Conservation (phyloP, 257 asterid genomes). For the Plectranthus barbatus region DNA sequence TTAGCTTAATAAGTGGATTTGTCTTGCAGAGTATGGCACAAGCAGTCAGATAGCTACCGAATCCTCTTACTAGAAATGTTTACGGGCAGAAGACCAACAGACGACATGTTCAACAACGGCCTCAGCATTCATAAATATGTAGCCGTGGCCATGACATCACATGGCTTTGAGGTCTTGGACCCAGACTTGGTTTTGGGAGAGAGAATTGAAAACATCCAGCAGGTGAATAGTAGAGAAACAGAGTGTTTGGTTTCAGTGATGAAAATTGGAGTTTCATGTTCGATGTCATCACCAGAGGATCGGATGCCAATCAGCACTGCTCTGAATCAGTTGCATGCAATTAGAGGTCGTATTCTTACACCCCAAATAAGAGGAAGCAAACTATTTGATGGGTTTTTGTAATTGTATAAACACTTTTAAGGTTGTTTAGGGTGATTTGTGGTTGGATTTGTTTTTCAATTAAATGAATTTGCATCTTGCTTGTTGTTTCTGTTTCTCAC, state of each 20-base stretch:
- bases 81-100: constrained; percentile 9
- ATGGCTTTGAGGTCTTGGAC: neutral
- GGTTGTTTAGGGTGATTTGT: too few species aligned
- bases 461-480: too few species aligned
- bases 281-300: neutral
- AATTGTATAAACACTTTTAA: too few species aligned
- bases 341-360: neutral
- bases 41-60: constrained; percentile 18
- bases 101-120: neutral
- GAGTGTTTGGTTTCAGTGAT: neutral
- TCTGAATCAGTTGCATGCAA: neutral
- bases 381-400: too few species aligned
- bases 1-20: neutral
- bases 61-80: constrained; percentile 3
- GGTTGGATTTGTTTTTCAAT: too few species aligned
- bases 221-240: neutral
- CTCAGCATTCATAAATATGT: neutral
- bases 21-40: constrained; percentile 27
- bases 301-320: neutral
- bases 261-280: neutral
- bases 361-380: neutral
- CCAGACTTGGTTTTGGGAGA: neutral
- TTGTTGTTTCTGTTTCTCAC: too few species aligned
- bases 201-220: neutral
- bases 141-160: neutral